Base-by-base conservation (phyloP, 306 rosid species). In the Lathyrus aphaca region DNA sequence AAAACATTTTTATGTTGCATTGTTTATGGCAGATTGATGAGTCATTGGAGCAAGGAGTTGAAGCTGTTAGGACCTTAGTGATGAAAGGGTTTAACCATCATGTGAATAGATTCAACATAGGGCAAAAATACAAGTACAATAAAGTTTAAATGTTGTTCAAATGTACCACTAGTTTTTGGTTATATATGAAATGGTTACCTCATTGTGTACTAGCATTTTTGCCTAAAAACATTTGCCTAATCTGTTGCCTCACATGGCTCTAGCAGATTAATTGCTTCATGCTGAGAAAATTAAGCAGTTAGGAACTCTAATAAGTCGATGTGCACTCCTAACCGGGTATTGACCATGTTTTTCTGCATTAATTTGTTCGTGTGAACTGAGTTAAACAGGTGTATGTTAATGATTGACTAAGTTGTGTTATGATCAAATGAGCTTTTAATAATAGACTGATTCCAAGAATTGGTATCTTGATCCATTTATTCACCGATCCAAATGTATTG, bases 101-200 rank as follows among this genome's bases (percentile, higher is more conserved):
- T n/a, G 74, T 90, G 53, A 76, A 80, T 79, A 82, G 87, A 74
- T 88, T 94, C 72, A 90, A 94, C 74, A 71, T 87, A 80, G 83
- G 83, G 62, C 97, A 90, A 85, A 94, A 88, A 61, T 94, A 94
- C 79, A 94, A 94, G 84, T 78, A 85, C 77, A 88, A 94, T 79
- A 84, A 82, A 85, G 96, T 90, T 58, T 87, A 79, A 82, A 82
- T 56, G 17, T 59, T 10, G 19, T 39, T 77, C 46, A 19, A 64
- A 23, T 32, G 43, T 53, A 51, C 63, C 0, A 7, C 66, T 17
- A 65, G 5, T 77, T 77, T 48, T 39, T 21, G 25, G 67, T 25
- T 55, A 51, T 43, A 40, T 57, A 50, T 64, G 77, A 66, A 64
- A 56, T 38, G 37, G 46, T 60, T 65, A 57, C 58, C 17, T 30